A percentile compares a stretch with the other conserved stretches of the same genome.
These are phyloP conservation scores for Solanum microdontum DNA, from an alignment of 257 asterid species.

Conservation along the genomic window DNA sequence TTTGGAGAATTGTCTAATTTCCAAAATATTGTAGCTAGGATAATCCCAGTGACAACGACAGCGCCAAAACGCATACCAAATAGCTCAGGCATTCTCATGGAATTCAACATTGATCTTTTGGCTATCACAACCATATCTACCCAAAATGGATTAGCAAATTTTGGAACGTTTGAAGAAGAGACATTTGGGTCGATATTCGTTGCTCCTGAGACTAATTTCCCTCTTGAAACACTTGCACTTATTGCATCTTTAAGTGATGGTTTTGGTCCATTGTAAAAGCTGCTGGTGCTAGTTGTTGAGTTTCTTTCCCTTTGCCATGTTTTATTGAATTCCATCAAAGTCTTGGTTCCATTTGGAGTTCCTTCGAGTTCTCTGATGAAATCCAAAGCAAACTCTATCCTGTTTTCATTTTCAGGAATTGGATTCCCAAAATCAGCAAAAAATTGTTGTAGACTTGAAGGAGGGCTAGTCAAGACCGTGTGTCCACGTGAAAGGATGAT, in stretches of 20 bases:
- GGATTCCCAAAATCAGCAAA: slow-evolving; percentile 25
- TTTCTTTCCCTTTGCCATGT: slow-evolving; percentile 8
- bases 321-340: slow-evolving; percentile 19
- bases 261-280: background rate
- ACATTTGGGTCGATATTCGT: background rate
- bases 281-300: background rate
- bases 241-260: slow-evolving; percentile 30
- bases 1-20: slow-evolving; percentile 32
- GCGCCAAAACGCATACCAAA: slow-evolving; percentile 32
- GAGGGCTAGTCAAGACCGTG: slow-evolving; percentile 23
- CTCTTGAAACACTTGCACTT: slow-evolving; percentile 25
- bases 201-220: slow-evolving; percentile 27
- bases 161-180: slow-evolving; percentile 17
- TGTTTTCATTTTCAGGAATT: slow-evolving; percentile 25
- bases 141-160: slow-evolving; percentile 40
- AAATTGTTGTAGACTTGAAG: slow-evolving; percentile 5
- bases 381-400: slow-evolving; percentile 29
- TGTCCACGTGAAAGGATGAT: slow-evolving; percentile 29
- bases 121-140: slow-evolving; percentile 29
- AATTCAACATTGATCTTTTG: slow-evolving; percentile 31
- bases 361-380: slow-evolving; percentile 25
- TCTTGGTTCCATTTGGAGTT: slow-evolving; percentile 8
- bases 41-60: slow-evolving; percentile 25
- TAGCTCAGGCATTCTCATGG: slow-evolving; percentile 30
- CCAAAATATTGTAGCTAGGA: slow-evolving; percentile 32